Conservation (phyloP, 768 basidiomycete genomes). For the Tulasnella sp. region DNA sequence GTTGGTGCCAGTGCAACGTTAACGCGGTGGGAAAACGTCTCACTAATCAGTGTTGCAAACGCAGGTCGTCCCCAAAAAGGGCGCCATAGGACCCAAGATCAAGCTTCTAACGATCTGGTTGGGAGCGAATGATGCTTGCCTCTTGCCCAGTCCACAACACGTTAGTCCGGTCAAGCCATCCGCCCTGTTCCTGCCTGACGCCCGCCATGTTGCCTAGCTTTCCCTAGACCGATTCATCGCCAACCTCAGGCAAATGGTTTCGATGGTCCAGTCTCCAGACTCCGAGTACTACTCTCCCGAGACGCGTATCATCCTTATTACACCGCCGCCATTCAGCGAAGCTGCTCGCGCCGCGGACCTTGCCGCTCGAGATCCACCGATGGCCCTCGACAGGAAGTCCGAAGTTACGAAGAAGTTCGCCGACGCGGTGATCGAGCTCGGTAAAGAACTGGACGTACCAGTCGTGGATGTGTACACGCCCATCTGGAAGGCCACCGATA, state of each 20-base stretch:
- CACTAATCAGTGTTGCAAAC: background rate
- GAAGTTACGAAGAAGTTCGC: conserved; percentile 61
- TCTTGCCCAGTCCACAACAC: conserved; percentile 59
- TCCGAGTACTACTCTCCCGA: conserved; percentile 60
- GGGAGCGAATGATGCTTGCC: conserved; percentile 74
- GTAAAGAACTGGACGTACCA: conserved; percentile 44
- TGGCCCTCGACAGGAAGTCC: conserved; percentile 52
- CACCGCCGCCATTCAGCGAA: conserved; percentile 76
- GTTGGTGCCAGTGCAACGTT: conserved; percentile 34
- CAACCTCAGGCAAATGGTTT: conserved; percentile 59
- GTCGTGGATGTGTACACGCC: conserved; percentile 68
- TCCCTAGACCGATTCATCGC: conserved; percentile 54
- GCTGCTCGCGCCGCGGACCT: conserved; percentile 48
- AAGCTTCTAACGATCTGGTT: conserved; percentile 82
- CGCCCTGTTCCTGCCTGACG: background rate
- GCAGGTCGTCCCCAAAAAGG: conserved; percentile 52
- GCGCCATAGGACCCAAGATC: conserved; percentile 45
- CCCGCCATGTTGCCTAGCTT: conserved; percentile 16
- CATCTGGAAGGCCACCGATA: conserved; percentile 66
- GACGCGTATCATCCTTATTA: conserved; percentile 72
- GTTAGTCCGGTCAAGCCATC: conserved; percentile 35
- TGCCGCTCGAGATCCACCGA: conserved; percentile 43
- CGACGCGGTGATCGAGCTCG: conserved; percentile 58
- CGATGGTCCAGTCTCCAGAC: conserved; percentile 50
- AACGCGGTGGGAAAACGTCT: no score